phyloP scores from a whole-genome alignment of 1,139 yeast species.

The Meyerozyma elateridarum region DNA sequence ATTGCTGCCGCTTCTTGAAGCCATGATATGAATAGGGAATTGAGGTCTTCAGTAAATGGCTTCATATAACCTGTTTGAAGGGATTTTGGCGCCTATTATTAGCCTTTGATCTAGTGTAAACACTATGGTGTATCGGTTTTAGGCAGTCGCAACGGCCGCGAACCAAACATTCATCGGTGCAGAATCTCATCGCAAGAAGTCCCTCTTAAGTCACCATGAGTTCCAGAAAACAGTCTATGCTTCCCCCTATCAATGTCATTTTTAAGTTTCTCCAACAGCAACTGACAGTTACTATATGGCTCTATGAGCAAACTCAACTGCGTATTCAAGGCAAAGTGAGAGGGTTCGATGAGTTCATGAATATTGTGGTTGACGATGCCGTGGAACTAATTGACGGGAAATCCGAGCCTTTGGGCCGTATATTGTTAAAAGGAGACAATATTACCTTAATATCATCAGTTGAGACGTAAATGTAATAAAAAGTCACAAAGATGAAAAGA shows the following conservation, averaged over 20 bases:
- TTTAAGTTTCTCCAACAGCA: constrained; percentile 86
- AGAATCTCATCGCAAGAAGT: too few species aligned
- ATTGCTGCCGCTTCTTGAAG: constrained; percentile 44
- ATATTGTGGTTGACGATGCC: constrained; percentile 88
- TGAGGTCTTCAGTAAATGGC: constrained; percentile 21
- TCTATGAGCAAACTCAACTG: constrained; percentile 75
- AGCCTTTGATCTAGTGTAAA: too few species aligned
- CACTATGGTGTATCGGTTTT: too few species aligned
- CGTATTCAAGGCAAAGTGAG: constrained; percentile 79
- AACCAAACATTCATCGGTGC: too few species aligned
- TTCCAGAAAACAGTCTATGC: constrained; percentile 37
- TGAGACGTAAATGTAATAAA: constrained; percentile 26
- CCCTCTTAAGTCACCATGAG: constrained; percentile 8
- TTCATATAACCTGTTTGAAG: too few species aligned
- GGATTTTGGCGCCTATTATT: too few species aligned
- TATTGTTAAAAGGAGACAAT: constrained; percentile 89
- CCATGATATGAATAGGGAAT: constrained; percentile 46
- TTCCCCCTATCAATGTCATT: constrained; percentile 89
- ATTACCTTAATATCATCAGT: constrained; percentile 71
- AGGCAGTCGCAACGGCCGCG: too few species aligned
- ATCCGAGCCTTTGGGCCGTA: constrained; percentile 41
- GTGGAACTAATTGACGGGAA: constrained; percentile 56
- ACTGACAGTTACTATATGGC: constrained; percentile 76
- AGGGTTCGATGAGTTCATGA: constrained; percentile 98
- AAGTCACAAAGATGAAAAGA: too few species aligned